phyloP scores from a whole-genome alignment of 441 rosid genomes.

The Croton setiger region DNA sequence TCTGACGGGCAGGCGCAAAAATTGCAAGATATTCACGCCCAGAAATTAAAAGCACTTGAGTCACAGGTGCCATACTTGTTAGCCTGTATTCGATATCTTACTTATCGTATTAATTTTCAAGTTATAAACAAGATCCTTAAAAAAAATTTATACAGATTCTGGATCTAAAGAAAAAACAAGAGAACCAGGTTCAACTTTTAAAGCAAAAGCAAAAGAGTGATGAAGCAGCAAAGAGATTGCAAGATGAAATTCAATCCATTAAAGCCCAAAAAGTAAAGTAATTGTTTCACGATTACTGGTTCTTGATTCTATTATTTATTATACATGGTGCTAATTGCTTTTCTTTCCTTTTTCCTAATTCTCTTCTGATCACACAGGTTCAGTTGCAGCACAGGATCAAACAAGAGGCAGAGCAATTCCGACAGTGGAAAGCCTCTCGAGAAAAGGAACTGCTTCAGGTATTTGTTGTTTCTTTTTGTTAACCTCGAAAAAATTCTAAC shows the following conservation, averaged over 20 bases:
- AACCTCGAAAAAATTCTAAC: not conserved
- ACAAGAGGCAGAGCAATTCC: slow-evolving; percentile 91
- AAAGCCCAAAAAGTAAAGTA: slow-evolving; percentile 84
- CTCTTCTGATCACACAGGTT: slow-evolving; percentile 46
- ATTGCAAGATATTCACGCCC: slow-evolving; percentile 78
- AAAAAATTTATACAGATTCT: slow-evolving; percentile 45
- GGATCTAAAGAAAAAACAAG: slow-evolving; percentile 96
- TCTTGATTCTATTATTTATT: not conserved
- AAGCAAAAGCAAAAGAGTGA: slow-evolving; percentile 98
- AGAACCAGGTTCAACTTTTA: slow-evolving; percentile 89
- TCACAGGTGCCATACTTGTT: slow-evolving; percentile 53
- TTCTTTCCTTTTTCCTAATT: not conserved
- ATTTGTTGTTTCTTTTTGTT: slow-evolving; percentile 15
- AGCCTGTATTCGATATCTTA: not conserved
- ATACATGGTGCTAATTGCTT: not conserved
- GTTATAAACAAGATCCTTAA: slow-evolving; percentile 15
- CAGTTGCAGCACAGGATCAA: slow-evolving; percentile 88
- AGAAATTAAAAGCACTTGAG: slow-evolving; percentile 83
- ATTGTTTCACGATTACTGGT: not conserved
- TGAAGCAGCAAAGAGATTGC: slow-evolving; percentile 87
- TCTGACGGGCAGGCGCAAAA: slow-evolving; percentile 89
- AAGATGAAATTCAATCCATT: slow-evolving; percentile 93
- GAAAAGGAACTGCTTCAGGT: slow-evolving; percentile 96
- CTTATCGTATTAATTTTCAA: not conserved
- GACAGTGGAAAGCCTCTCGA: slow-evolving; percentile 88